These are phyloP conservation scores for Kodamaea kaohsiungensis DNA, from an alignment of 805 yeast species.

Conservation along the genomic window DNA sequence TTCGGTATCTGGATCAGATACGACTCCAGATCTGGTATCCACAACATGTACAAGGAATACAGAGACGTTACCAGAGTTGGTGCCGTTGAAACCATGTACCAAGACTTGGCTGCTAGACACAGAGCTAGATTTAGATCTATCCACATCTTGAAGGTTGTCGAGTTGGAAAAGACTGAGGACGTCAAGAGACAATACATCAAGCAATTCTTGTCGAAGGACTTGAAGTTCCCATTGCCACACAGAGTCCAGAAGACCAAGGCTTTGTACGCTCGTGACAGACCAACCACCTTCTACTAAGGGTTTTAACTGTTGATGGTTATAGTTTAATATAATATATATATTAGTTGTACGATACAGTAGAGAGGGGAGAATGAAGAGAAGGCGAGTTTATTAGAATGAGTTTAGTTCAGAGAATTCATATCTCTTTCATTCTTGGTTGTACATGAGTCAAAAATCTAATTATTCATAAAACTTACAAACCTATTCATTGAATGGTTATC, in stretches of 20 bases:
- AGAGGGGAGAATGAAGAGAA: background rate
- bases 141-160: constrained; percentile 99
- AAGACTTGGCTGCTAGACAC: constrained; percentile 99
- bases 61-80: constrained; percentile 99
- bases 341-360: background rate
- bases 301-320: constrained; percentile 14
- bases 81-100: constrained; percentile 98
- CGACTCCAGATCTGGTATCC: constrained; percentile 99
- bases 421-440: too few species aligned
- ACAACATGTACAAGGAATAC: constrained; percentile 99
- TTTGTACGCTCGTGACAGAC: constrained; percentile 89
- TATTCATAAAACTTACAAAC: too few species aligned
- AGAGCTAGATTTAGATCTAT: constrained; percentile 99
- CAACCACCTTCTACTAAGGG: constrained; percentile 92
- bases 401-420: too few species aligned
- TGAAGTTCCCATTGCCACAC: constrained; percentile 99
- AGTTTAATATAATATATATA: constrained; percentile 8
- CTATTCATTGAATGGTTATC: too few species aligned
- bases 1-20: constrained; percentile 99
- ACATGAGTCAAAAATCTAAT: too few species aligned
- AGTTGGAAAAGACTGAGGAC: constrained; percentile 95
- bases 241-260: constrained; percentile 90
- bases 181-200: constrained; percentile 99
- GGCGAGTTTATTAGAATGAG: background rate
- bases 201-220: constrained; percentile 93